Evolutionary conservation across 495 filamentous ascomycete species (phyloP), one percentile per base, ranked within the genome.

Genomic region (Emericellopsis terricola): DNA sequence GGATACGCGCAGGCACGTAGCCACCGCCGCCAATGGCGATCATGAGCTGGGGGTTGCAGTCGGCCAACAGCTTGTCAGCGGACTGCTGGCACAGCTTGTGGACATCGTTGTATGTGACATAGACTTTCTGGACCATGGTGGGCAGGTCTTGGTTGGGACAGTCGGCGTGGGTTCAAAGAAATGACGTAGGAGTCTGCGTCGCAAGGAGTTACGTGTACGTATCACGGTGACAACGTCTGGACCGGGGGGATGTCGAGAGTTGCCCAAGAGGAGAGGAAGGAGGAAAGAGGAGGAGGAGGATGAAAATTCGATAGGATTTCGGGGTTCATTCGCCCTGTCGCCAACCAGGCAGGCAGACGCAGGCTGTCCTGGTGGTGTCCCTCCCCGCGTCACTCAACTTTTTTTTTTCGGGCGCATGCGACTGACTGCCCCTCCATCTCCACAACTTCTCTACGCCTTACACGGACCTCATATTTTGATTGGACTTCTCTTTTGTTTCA

Each of bases 21-120:
- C 89, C 89, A 48, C 89, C 89, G 41, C 89, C 89, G 40, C 89
- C 89, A 49, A 99, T 99, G 48, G 89, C 89, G 53, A 99, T 91
- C 70, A 99, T 94, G 36, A 99, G 77, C 50, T 93, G 83, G 28
- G 89, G 89, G 44, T 79, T 65, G 62, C 92, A 82, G 2, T 77
- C 67, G 49, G 72, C 62, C 41, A 99, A 75, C 53, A 96, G 93
- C 39, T 62, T 58, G 29, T 71, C 65, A 14, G 86, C 89, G 2
- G 81, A 71, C 37, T 69, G 62, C 57, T 93, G 83, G 59, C 89
- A 99, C 44, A 99, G 71, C 55, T 94, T 89, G 69, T 99, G 89
- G 43, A 86, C 83, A 74, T 94, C 71, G 55, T 94, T 94, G 55
- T 94, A 94, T 38, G 85, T 91, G 52, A 94, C 76, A 57, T 93